These are phyloP conservation scores for Aureobasidium sp. DNA, from an alignment of 2,329 filamentous ascomycete species.

Conservation along the genomic window DNA sequence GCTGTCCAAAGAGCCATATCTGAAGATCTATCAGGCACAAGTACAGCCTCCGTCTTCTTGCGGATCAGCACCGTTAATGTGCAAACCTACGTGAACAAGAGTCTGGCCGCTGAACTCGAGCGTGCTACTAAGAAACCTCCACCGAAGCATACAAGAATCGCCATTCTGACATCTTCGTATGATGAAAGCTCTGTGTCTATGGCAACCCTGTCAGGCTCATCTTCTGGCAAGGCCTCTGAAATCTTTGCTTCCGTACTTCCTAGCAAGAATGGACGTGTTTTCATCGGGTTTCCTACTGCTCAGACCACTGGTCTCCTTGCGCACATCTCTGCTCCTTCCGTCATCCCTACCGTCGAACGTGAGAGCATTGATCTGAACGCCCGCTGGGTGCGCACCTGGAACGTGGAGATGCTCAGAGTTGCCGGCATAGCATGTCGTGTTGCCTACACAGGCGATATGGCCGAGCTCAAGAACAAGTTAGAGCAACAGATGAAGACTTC, in stretches of 20 bases:
- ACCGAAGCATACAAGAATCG: conserved; percentile 76
- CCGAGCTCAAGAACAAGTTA: conserved; percentile 54
- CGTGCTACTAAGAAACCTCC: conserved; percentile 96
- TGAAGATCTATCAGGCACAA: conserved; percentile 64
- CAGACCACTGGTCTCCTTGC: conserved; percentile 92
- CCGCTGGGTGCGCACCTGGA: conserved; percentile 91
- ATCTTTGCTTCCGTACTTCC: conserved; percentile 88
- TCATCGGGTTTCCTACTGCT: conserved; percentile 95
- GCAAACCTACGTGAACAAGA: conserved; percentile 63
- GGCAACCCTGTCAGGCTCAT: conserved; percentile 42
- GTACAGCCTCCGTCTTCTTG: conserved; percentile 77
- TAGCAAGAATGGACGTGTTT: conserved; percentile 81
- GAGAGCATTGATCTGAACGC: conserved; percentile 97
- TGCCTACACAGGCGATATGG: conserved; percentile 83
- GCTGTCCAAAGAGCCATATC: conserved; percentile 55
- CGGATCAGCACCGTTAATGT: conserved; percentile 80
- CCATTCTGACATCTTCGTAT: conserved; percentile 85
- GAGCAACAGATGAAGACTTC: conserved; percentile 32
- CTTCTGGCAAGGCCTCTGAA: conserved; percentile 56
- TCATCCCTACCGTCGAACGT: conserved; percentile 94
- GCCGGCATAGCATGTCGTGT: conserved; percentile 86
- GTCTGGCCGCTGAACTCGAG: conserved; percentile 79
- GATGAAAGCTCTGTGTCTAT: conserved; percentile 68
- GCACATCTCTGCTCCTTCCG: conserved; percentile 89
- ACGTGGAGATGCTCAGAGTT: conserved; percentile 83